Conservation (phyloP, 139 green algal species). For the Astrephomene gubernaculifera region DNA sequence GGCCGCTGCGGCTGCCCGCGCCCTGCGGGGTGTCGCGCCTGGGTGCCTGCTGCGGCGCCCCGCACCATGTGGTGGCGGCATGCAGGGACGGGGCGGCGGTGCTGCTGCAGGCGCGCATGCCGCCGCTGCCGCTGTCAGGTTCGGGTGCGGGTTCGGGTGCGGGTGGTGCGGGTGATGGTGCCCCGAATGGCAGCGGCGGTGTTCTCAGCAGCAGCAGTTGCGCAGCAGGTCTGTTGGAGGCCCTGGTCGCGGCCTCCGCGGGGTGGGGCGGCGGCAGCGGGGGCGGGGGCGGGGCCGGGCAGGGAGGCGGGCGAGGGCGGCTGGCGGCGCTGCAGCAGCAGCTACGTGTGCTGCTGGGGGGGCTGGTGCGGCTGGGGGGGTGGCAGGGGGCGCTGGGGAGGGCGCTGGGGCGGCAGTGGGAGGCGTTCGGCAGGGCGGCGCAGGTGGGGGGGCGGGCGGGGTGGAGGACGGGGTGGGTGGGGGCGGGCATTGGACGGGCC, state of each 20-base stretch:
- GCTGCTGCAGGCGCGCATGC: constrained; percentile 14
- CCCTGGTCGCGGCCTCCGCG: not conserved
- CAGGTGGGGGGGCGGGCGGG: not conserved
- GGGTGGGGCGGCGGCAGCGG: not conserved
- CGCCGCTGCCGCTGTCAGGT: not conserved
- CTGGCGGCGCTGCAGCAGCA: constrained; percentile 9
- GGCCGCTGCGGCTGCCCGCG: constrained; percentile 27
- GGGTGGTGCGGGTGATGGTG: not conserved
- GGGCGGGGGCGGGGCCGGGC: not conserved
- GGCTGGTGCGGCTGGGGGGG: not conserved
- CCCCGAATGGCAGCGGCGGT: not conserved
- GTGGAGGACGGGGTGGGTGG: too few species aligned
- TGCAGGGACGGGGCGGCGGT: not conserved
- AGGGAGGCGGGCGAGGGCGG: not conserved
- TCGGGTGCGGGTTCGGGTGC: not conserved
- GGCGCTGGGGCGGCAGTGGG: constrained; percentile 2
- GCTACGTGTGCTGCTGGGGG: constrained; percentile 22
- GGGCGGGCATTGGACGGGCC: too few species aligned
- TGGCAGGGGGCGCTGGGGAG: not conserved
- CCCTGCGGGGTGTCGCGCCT: not conserved
- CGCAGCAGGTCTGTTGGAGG: constrained; percentile 25
- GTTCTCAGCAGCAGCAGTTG: not conserved
- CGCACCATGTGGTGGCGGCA: not conserved
- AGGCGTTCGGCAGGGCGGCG: not conserved
- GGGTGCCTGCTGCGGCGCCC: not conserved